These are phyloP conservation scores for Salix dunnii DNA, from an alignment of 345 rosid species.

Conservation along the genomic window DNA sequence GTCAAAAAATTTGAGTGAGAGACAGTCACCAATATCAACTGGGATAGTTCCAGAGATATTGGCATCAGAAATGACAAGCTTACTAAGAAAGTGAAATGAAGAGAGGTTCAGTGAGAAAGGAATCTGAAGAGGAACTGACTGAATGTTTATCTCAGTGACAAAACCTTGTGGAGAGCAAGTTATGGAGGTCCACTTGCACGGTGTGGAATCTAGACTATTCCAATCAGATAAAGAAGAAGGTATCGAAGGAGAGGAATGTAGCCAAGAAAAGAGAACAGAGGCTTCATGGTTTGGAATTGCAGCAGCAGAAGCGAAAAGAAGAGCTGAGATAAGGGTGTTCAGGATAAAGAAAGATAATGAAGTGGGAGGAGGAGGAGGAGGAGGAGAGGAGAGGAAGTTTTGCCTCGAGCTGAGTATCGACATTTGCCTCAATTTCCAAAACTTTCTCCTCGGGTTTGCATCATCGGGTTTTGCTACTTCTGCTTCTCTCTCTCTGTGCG, in stretches of 20 bases:
- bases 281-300: slow-evolving; percentile 51
- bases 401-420: slow-evolving; percentile 54
- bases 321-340: slow-evolving; percentile 15
- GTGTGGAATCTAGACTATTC: slow-evolving; percentile 56
- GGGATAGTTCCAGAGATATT: slow-evolving; percentile 76
- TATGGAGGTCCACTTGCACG: slow-evolving; percentile 83
- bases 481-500: slow-evolving; percentile 26
- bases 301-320: background rate
- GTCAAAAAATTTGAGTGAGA: slow-evolving; percentile 44
- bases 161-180: slow-evolving; percentile 61
- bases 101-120: slow-evolving; percentile 60
- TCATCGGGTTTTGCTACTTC: slow-evolving; percentile 48
- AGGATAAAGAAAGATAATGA: slow-evolving; percentile 27
- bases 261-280: slow-evolving; percentile 63
- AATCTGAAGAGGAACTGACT: slow-evolving; percentile 50
- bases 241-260: slow-evolving; percentile 43
- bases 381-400: slow-evolving; percentile 21
- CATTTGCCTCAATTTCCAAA: slow-evolving; percentile 80
- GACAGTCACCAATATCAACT: slow-evolving; percentile 44
- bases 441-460: slow-evolving; percentile 60
- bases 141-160: slow-evolving; percentile 62
- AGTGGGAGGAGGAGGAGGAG: slow-evolving; percentile 14
- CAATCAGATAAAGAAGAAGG: slow-evolving; percentile 50
- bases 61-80: slow-evolving; percentile 57
- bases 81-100: slow-evolving; percentile 43